phyloP scores from a whole-genome alignment of 495 filamentous ascomycete genomes.

The Penicillium daleae region DNA sequence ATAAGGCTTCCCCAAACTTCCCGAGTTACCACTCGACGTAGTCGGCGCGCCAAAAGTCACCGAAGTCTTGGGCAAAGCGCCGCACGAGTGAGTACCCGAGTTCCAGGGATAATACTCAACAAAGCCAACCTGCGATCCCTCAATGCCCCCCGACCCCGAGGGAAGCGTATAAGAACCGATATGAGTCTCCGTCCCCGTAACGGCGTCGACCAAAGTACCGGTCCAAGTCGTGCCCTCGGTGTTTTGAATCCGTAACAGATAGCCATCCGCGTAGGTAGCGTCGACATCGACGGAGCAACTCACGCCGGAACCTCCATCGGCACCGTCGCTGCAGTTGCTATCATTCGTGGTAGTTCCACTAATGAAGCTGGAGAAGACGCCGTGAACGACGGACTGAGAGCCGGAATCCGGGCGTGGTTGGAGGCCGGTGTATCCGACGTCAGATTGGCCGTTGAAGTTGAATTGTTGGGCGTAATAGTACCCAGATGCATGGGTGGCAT shows the following conservation, averaged over 20 bases:
- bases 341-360: conserved; percentile 24
- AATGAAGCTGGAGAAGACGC: conserved; percentile 37
- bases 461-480: conserved; percentile 38
- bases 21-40: conserved; percentile 14
- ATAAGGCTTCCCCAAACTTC: conserved; percentile 25
- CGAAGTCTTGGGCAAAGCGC: conserved; percentile 23
- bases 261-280: conserved; percentile 20
- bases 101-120: conserved; percentile 38
- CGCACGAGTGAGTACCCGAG: conserved; percentile 24
- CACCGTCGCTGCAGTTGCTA: conserved; percentile 32
- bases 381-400: conserved; percentile 30
- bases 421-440: conserved; percentile 37
- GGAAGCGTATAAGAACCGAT: conserved; percentile 35
- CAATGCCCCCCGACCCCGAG: conserved; percentile 22
- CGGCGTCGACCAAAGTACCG: conserved; percentile 30
- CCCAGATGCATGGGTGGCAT: conserved; percentile 27
- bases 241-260: conserved; percentile 29
- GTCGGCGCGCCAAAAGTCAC: conserved; percentile 27
- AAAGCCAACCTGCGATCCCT: conserved; percentile 28
- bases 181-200: conserved; percentile 20
- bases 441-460: conserved; percentile 23
- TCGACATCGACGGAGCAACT: conserved; percentile 31
- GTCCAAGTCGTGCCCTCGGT: conserved; percentile 32
- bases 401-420: conserved; percentile 24
- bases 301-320: conserved; percentile 35